A percentile compares a stretch with the other conserved stretches of the same genome.
Conservation (phyloP, 2,329 filamentous ascomycete genomes). For the Phyllosticta paracitricarpa region DNA sequence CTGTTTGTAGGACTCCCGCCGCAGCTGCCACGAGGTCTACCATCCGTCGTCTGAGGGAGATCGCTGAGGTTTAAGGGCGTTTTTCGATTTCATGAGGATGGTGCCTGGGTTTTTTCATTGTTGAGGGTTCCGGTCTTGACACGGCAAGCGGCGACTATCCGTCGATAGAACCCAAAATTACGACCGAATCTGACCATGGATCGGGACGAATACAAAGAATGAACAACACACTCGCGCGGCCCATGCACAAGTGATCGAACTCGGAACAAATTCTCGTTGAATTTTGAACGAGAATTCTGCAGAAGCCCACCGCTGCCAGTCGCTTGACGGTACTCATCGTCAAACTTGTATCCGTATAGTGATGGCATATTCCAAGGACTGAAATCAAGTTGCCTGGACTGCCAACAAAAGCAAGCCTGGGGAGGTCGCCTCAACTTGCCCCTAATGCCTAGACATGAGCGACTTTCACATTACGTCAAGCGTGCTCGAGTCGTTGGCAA, state of each 20-base stretch:
- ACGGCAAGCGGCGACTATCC: slow-evolving; percentile 10
- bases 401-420: too few relatives aligned
- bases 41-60: slow-evolving; percentile 93
- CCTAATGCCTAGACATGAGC: too few relatives aligned
- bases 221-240: slow-evolving; percentile 2
- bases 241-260: background rate
- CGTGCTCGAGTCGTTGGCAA: too few relatives aligned
- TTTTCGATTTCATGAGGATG: slow-evolving; percentile 8
- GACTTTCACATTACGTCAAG: too few relatives aligned
- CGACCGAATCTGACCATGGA: slow-evolving; percentile 10
- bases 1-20: slow-evolving; percentile 64
- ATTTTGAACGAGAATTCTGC: background rate
- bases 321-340: background rate
- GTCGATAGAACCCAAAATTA: slow-evolving; percentile 11
- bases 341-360: background rate
- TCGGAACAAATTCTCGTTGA: background rate
- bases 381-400: too few relatives aligned
- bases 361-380: background rate
- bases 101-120: slow-evolving; percentile 11
- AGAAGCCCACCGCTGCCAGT: background rate
- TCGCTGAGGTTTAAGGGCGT: slow-evolving; percentile 73
- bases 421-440: too few relatives aligned
- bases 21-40: slow-evolving; percentile 92
- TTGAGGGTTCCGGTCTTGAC: slow-evolving; percentile 11
- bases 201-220: slow-evolving; percentile 12